These are phyloP conservation scores for Dioscorea zingiberensis DNA, from an alignment of 106 monocot species.

Conservation along the genomic window DNA sequence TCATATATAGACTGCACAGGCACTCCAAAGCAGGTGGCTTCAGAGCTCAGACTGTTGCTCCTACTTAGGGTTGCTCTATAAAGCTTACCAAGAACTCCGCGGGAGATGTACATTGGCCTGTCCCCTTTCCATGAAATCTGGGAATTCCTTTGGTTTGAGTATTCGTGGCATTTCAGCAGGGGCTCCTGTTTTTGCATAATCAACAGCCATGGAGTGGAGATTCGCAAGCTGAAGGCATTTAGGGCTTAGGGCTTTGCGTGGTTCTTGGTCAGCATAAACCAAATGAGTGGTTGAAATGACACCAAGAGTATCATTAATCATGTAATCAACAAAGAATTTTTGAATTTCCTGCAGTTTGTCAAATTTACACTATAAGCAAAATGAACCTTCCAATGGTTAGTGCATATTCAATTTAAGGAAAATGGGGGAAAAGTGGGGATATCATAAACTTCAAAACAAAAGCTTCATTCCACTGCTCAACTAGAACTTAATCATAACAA, in stretches of 20 bases:
- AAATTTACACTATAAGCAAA: not conserved
- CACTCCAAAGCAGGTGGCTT: not conserved
- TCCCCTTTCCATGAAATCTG: conserved; percentile 95
- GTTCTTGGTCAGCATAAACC: conserved; percentile 67
- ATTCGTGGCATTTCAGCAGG: conserved; percentile 88
- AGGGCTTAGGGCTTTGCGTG: conserved; percentile 61
- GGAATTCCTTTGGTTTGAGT: conserved; percentile 67
- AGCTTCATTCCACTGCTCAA: too few relatives aligned
- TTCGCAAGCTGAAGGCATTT: conserved; percentile 75
- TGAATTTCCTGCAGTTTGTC: conserved; percentile 81
- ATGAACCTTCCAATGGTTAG: too few relatives aligned
- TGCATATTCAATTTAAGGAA: too few relatives aligned
- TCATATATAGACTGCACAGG: conserved; percentile 31
- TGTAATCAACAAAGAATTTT: conserved; percentile 88
- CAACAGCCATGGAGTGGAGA: conserved; percentile 93
- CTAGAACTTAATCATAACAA: too few relatives aligned
- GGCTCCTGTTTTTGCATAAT: conserved; percentile 89
- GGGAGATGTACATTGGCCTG: conserved; percentile 54
- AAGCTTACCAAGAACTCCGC: conserved; percentile 74
- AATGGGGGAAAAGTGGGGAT: too few relatives aligned
- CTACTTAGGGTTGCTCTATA: conserved; percentile 25
- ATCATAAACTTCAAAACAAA: too few relatives aligned
- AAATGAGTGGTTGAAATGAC: conserved; percentile 82
- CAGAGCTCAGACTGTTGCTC: not conserved
- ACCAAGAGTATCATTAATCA: conserved; percentile 84